phyloP scores from a whole-genome alignment of 257 asterid genomes.

The Nicotiana otophora region DNA sequence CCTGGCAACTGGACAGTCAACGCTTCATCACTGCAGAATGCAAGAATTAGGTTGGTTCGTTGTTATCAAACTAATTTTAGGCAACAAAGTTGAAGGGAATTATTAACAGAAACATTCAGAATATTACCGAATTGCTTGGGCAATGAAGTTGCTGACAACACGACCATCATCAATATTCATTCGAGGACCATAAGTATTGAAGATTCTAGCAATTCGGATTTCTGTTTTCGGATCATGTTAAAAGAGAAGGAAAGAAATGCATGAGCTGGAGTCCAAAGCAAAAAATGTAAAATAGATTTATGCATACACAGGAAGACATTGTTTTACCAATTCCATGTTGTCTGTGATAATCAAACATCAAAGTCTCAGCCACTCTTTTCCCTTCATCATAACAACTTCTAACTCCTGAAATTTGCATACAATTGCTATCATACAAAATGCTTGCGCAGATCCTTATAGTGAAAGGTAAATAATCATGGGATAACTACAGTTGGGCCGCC shows the following conservation, averaged over 20 bases:
- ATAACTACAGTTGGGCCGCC: too few relatives aligned
- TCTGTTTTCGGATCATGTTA: constrained; percentile 32
- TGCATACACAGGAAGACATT: not conserved
- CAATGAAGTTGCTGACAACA: constrained; percentile 91
- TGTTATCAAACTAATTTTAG: not conserved
- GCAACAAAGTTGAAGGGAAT: not conserved
- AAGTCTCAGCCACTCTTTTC: constrained; percentile 92
- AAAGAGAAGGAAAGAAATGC: not conserved
- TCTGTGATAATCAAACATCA: constrained; percentile 95
- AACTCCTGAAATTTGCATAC: constrained; percentile 48
- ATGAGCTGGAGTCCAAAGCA: too few relatives aligned
- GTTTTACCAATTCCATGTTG: constrained; percentile 84
- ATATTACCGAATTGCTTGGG: constrained; percentile 82
- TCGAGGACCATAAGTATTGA: constrained; percentile 94
- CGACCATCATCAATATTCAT: constrained; percentile 98
- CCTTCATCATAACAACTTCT: constrained; percentile 96
- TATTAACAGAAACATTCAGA: not conserved
- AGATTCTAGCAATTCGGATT: constrained; percentile 93
- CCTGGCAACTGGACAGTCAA: constrained; percentile 93
- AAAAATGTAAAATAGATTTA: too few relatives aligned
- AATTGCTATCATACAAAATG: not conserved
- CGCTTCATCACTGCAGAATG: constrained; percentile 57
- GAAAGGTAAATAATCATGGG: too few relatives aligned
- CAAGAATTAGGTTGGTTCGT: not conserved
- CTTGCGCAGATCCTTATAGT: too few relatives aligned